Percentiles rank a stretch among this genome's conserved stretches.
Evolutionary conservation across 2,329 filamentous ascomycete species (phyloP).

Genomic region (Hymenoscyphus scutula): DNA sequence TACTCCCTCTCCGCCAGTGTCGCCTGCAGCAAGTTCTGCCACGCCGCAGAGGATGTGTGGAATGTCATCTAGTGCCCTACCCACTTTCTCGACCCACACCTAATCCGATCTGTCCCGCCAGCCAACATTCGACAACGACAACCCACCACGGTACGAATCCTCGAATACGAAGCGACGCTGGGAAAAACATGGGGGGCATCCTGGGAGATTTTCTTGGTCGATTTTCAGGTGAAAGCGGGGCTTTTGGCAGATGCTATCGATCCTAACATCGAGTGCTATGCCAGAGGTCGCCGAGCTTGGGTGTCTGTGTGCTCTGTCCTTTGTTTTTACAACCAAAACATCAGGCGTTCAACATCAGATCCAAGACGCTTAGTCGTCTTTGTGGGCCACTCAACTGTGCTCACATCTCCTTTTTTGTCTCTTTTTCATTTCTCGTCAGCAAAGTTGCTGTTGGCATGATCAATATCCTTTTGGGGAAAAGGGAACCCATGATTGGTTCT

Average conservation of each 20-base stretch:
- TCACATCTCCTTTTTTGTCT: slow-evolving; percentile 43
- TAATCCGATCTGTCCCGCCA: slow-evolving; percentile 16
- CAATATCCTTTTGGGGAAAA: slow-evolving; percentile 7
- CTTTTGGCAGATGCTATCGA: slow-evolving; percentile 49
- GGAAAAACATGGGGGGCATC: slow-evolving; percentile 14
- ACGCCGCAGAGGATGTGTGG: slow-evolving; percentile 96
- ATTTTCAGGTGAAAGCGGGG: slow-evolving; percentile 39
- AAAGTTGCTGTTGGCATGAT: slow-evolving; percentile 24
- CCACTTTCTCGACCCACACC: slow-evolving; percentile 16
- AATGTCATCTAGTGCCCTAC: slow-evolving; percentile 68
- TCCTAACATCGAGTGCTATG: slow-evolving; percentile 67
- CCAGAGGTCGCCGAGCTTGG: slow-evolving; percentile 52
- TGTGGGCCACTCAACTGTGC: slow-evolving; percentile 63
- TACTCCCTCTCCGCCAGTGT: slow-evolving; percentile 97
- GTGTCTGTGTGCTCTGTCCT: slow-evolving; percentile 67
- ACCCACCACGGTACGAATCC: slow-evolving; percentile 9
- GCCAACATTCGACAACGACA: slow-evolving; percentile 23
- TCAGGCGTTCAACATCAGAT: slow-evolving; percentile 73
- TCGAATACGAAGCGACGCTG: slow-evolving; percentile 6
- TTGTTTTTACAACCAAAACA: slow-evolving; percentile 86
- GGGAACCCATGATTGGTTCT: background rate
- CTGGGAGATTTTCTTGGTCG: slow-evolving; percentile 26
- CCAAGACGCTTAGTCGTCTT: slow-evolving; percentile 62
- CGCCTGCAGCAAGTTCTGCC: slow-evolving; percentile 99
- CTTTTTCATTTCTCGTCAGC: slow-evolving; percentile 26